Percentiles rank a stretch among this genome's conserved stretches.
Conservation (phyloP, 1,139 yeast species). For the Geotrichum australiense region DNA sequence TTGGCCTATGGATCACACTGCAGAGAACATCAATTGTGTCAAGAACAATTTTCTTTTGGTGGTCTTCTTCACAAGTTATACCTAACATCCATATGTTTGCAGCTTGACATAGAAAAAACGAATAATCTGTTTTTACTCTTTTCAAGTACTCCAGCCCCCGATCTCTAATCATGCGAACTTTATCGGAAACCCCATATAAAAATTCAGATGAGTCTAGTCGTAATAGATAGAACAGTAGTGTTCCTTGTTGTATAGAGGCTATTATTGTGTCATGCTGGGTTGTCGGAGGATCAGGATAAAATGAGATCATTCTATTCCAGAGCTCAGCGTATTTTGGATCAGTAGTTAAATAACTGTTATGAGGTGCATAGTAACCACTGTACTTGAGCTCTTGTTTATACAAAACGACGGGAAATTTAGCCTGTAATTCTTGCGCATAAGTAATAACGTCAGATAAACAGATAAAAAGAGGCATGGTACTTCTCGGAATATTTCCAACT, state of each 20-base stretch:
- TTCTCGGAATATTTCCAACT: too few relatives aligned
- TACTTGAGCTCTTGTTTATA: neutral
- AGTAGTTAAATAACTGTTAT: neutral
- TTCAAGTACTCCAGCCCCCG: constrained; percentile 5
- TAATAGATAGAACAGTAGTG: constrained; percentile 19
- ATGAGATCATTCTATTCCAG: neutral
- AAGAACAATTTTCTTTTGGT: constrained; percentile 18
- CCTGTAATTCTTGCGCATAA: neutral
- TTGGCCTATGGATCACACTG: constrained; percentile 17
- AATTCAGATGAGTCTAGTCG: constrained; percentile 21
- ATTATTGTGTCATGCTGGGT: neutral
- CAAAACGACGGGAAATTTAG: constrained; percentile 1
- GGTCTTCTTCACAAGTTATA: constrained; percentile 19
- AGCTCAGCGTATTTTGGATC: constrained; percentile 4
- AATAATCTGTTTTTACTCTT: constrained; percentile 16
- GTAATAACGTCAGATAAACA: too few relatives aligned
- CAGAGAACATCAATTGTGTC: constrained; percentile 19
- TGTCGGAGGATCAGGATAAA: neutral
- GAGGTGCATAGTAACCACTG: constrained; percentile 1
- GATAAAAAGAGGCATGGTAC: too few relatives aligned
- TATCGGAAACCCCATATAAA: constrained; percentile 15
- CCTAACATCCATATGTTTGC: constrained; percentile 27
- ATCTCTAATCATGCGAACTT: constrained; percentile 15
- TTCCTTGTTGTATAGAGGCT: constrained; percentile 19
- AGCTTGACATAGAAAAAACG: constrained; percentile 19